These are phyloP conservation scores for Debaryomyces sp. DNA, from an alignment of 1,139 yeast genomes.

Conservation along the genomic window DNA sequence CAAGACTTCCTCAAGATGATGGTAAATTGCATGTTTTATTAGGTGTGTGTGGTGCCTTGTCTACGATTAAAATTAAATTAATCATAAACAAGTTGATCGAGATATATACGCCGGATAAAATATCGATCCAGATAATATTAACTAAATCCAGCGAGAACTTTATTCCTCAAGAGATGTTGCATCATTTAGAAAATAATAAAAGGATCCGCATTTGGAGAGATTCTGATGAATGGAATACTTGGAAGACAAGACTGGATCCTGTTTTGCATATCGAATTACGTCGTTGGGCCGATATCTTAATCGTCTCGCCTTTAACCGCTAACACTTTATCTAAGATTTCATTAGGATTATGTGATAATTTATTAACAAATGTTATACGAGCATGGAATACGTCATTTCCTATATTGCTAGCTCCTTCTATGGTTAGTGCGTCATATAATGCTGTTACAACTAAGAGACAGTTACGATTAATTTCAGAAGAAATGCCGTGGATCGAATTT, in stretches of 20 bases:
- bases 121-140: slow-evolving; percentile 77
- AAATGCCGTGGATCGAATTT: slow-evolving; percentile 90
- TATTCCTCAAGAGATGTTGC: slow-evolving; percentile 59
- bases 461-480: slow-evolving; percentile 71
- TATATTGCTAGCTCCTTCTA: slow-evolving; percentile 86
- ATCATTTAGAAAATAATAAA: slow-evolving; percentile 36
- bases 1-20: slow-evolving; percentile 86
- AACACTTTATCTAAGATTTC: slow-evolving; percentile 90
- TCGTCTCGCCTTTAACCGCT: slow-evolving; percentile 89
- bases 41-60: slow-evolving; percentile 90
- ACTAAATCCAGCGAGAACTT: slow-evolving; percentile 86
- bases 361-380: slow-evolving; percentile 82
- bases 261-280: slow-evolving; percentile 90
- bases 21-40: slow-evolving; percentile 84
- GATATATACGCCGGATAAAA: slow-evolving; percentile 72
- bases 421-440: slow-evolving; percentile 89
- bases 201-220: slow-evolving; percentile 82
- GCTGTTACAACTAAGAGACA: slow-evolving; percentile 87
- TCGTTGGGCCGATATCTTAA: slow-evolving; percentile 92
- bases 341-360: slow-evolving; percentile 85
- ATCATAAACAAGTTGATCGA: slow-evolving; percentile 79
- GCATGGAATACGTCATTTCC: slow-evolving; percentile 95
- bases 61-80: slow-evolving; percentile 72
- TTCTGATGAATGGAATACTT: slow-evolving; percentile 87
- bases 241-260: slow-evolving; percentile 86